phyloP scores from a whole-genome alignment of 148 eudicot species.

The Simmondsia chinensis region DNA sequence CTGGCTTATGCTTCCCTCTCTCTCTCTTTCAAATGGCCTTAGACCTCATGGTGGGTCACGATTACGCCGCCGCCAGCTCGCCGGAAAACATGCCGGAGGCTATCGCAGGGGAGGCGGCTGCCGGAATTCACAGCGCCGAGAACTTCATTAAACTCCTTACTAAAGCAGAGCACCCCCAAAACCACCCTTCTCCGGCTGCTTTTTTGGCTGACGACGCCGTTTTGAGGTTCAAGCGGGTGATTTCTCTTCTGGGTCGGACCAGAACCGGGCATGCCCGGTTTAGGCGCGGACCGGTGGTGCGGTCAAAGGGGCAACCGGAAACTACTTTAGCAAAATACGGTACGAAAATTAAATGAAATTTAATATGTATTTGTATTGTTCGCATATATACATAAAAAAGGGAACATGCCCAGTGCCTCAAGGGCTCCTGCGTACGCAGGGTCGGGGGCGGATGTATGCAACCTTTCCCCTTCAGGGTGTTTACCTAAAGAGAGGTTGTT shows the following conservation, averaged over 20 bases:
- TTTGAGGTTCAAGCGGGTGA: conserved; percentile 55
- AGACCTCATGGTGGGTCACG: not conserved
- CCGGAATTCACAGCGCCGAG: conserved; percentile 69
- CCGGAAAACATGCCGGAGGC: conserved; percentile 26
- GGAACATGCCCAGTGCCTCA: too few relatives aligned
- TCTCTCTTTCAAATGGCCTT: not conserved
- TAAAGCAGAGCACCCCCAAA: conserved; percentile 5
- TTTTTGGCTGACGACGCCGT: conserved; percentile 51
- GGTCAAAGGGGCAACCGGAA: too few relatives aligned
- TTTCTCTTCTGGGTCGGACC: conserved; percentile 62
- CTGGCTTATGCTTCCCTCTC: too few relatives aligned
- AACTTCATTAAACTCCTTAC: conserved; percentile 54
- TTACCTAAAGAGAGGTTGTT: too few relatives aligned
- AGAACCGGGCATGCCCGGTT: conserved; percentile 88
- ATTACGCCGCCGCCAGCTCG: too few relatives aligned
- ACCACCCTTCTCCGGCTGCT: not conserved
- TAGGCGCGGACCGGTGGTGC: conserved; percentile 31
- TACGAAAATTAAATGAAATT: too few relatives aligned
- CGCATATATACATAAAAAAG: too few relatives aligned
- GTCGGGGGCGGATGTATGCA: too few relatives aligned
- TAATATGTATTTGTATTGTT: too few relatives aligned
- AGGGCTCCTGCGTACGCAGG: too few relatives aligned
- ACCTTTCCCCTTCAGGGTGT: too few relatives aligned
- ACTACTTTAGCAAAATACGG: too few relatives aligned
- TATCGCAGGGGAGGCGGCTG: conserved; percentile 57